Conservation (phyloP, 2,329 filamentous ascomycete species). For the Eurotiales sp. region DNA sequence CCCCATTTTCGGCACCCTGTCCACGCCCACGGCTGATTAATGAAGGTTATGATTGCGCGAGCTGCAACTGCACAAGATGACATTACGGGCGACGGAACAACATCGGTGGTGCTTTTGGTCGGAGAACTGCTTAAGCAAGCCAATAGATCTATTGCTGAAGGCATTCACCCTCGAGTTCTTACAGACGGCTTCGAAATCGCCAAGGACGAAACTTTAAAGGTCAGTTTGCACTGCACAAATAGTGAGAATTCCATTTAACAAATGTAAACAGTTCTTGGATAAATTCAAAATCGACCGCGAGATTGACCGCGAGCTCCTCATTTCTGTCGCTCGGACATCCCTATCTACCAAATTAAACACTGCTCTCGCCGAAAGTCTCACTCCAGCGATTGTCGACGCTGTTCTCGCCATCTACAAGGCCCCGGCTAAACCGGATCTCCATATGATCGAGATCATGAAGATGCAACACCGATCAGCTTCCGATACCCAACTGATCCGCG, state of each 20-base stretch:
- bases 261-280: slow-evolving; percentile 70
- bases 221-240: slow-evolving; percentile 31
- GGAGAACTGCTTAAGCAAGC: slow-evolving; percentile 98
- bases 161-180: slow-evolving; percentile 93
- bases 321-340: slow-evolving; percentile 90
- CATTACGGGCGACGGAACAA: slow-evolving; percentile 96
- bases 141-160: slow-evolving; percentile 91
- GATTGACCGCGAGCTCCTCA: slow-evolving; percentile 87
- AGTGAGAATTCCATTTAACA: background rate
- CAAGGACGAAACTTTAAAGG: slow-evolving; percentile 87
- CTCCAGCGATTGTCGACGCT: slow-evolving; percentile 91
- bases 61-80: slow-evolving; percentile 97
- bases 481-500: slow-evolving; percentile 92
- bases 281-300: slow-evolving; percentile 84
- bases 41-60: slow-evolving; percentile 63
- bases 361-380: slow-evolving; percentile 83
- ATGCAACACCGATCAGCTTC: slow-evolving; percentile 98
- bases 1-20: slow-evolving; percentile 10
- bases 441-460: slow-evolving; percentile 99
- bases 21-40: slow-evolving; percentile 7
- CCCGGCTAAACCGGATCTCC: slow-evolving; percentile 87
- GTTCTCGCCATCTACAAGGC: slow-evolving; percentile 90
- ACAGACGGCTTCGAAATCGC: slow-evolving; percentile 97
- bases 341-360: slow-evolving; percentile 92
- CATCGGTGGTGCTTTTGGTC: slow-evolving; percentile 89